A percentile compares a stretch with the other conserved stretches of the same genome.
Evolutionary conservation across 2,329 filamentous ascomycete genomes (phyloP).

Genomic region (Sporothrix dimorphospora): DNA sequence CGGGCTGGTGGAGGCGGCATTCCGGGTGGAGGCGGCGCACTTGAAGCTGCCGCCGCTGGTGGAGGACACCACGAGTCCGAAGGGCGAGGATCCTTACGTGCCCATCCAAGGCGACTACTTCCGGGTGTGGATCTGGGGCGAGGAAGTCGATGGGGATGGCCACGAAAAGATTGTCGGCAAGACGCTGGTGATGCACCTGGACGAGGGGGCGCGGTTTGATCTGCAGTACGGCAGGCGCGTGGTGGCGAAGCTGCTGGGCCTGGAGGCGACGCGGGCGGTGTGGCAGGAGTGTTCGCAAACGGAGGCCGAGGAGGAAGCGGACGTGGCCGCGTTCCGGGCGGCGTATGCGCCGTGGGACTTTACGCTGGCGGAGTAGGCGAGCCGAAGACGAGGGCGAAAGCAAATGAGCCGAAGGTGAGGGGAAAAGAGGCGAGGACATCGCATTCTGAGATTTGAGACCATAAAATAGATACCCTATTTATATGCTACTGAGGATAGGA

Average conservation of each 20-base stretch:
- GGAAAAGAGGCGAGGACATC: neutral
- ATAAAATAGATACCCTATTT: constrained; percentile 20
- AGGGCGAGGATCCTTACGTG: constrained; percentile 55
- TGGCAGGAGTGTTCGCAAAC: constrained; percentile 86
- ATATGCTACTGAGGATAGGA: neutral
- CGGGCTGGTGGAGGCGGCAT: constrained; percentile 82
- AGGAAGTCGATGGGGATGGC: constrained; percentile 43
- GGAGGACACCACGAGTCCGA: constrained; percentile 33
- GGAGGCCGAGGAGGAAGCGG: constrained; percentile 74
- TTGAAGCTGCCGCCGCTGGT: constrained; percentile 57
- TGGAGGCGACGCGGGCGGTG: constrained; percentile 71
- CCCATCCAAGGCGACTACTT: constrained; percentile 70
- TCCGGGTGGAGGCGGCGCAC: constrained; percentile 87
- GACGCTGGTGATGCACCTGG: constrained; percentile 74
- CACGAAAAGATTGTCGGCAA: constrained; percentile 58
- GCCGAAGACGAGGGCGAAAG: neutral
- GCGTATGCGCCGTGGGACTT: constrained; percentile 90
- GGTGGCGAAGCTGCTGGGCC: constrained; percentile 79
- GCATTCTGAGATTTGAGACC: neutral
- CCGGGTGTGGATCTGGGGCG: constrained; percentile 77
- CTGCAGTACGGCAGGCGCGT: constrained; percentile 88
- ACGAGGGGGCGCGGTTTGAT: constrained; percentile 76
- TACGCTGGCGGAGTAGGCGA: constrained; percentile 46
- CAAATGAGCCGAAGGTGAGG: neutral
- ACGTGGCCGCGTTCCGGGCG: constrained; percentile 77